Percentiles rank a stretch among this genome's conserved stretches.
Conservation (phyloP, 2,329 filamentous ascomycete species). For the Penicillium sp. region DNA sequence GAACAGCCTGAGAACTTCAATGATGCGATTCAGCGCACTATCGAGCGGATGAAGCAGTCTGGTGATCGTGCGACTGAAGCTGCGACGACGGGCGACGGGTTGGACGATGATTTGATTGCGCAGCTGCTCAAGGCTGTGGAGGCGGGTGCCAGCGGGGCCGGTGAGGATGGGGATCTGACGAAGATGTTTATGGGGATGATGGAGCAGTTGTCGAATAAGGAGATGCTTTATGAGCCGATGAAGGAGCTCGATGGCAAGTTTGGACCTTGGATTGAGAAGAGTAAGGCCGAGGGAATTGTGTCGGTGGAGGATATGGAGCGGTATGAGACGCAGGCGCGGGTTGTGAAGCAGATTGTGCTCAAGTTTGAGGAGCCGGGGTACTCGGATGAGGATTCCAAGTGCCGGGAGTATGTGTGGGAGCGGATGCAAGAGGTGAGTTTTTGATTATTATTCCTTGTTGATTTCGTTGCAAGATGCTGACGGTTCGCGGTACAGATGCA, state of each 20-base stretch:
- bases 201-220: constrained; percentile 98
- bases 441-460: not conserved
- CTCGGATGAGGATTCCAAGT: constrained; percentile 77
- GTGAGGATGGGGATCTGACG: constrained; percentile 82
- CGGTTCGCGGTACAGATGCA: constrained; percentile 76
- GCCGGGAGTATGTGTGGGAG: constrained; percentile 92
- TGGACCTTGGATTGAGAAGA: constrained; percentile 83
- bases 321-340: constrained; percentile 77
- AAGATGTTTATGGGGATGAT: constrained; percentile 98
- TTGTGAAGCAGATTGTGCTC: constrained; percentile 84
- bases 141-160: constrained; percentile 61
- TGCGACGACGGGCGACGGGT: constrained; percentile 66
- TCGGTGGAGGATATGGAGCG: constrained; percentile 73
- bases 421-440: constrained; percentile 89
- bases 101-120: constrained; percentile 81
- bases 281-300: constrained; percentile 65
- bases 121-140: constrained; percentile 92
- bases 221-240: constrained; percentile 98
- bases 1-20: constrained; percentile 72
- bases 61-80: constrained; percentile 82
- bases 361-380: constrained; percentile 87
- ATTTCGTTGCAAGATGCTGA: constrained; percentile 8
- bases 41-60: constrained; percentile 93
- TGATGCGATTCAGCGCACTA: constrained; percentile 89
- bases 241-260: constrained; percentile 95